Evolutionary conservation across 495 filamentous ascomycete species (phyloP).

Genomic region (Penicillium daleae): DNA sequence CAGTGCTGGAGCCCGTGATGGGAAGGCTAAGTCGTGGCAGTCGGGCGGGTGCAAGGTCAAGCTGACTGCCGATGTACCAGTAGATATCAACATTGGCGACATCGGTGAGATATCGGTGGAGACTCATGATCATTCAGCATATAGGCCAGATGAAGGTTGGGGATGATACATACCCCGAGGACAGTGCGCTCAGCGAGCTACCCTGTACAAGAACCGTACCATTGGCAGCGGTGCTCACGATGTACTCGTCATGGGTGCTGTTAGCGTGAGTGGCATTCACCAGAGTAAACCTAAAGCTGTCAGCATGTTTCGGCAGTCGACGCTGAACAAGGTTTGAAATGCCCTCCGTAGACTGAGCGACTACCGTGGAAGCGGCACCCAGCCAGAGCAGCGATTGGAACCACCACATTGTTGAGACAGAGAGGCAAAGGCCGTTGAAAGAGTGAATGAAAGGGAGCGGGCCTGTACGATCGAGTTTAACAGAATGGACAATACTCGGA

Average conservation of each 20-base stretch:
- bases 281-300: not conserved
- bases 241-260: not conserved
- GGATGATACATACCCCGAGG: not conserved
- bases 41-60: not conserved
- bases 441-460: not conserved
- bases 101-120: not conserved
- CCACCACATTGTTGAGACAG: not conserved
- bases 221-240: not conserved
- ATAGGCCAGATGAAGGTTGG: not conserved
- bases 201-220: not conserved
- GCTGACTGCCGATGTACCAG: not conserved
- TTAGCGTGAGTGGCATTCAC: not conserved
- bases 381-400: not conserved
- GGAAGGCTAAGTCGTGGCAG: not conserved
- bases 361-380: not conserved
- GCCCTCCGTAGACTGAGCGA: not conserved
- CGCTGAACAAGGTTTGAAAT: not conserved
- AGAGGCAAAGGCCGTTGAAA: not conserved
- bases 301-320: not conserved
- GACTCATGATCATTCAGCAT: not conserved
- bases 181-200: not conserved
- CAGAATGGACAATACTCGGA: not conserved
- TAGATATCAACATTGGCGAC: not conserved
- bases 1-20: not conserved
- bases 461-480: not conserved